Evolutionary conservation across 371 early-diverging fungal genomes (phyloP).

Genomic region (Lichtheimia ornata): DNA sequence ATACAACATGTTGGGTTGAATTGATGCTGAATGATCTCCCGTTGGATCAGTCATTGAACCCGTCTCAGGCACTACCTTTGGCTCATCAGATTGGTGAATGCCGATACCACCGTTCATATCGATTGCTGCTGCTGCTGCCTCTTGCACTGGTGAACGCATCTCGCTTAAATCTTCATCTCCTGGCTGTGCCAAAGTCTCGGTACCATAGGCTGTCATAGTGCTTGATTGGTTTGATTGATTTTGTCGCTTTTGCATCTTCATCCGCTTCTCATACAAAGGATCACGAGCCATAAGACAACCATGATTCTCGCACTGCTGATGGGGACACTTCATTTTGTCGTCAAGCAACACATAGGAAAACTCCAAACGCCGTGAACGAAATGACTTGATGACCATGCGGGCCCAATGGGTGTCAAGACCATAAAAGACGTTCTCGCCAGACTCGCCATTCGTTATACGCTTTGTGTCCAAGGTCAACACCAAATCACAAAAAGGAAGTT

Average conservation of each 20-base stretch:
- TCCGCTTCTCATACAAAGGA: background rate
- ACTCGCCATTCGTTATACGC: background rate
- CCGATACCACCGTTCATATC: no score
- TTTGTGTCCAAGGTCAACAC: background rate
- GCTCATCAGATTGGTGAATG: no score
- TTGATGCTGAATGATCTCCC: background rate
- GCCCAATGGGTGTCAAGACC: background rate
- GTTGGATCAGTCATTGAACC: no score
- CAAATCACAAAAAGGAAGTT: background rate
- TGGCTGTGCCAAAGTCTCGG: no score
- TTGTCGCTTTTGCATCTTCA: background rate
- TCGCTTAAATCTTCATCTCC: no score
- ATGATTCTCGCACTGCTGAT: background rate
- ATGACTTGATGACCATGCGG: background rate
- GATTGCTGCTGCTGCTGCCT: no score
- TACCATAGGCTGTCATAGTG: no score
- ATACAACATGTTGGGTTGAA: slow-evolving; percentile 1
- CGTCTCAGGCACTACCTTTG: no score
- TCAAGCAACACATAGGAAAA: background rate
- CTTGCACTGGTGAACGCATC: no score
- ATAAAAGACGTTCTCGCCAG: background rate
- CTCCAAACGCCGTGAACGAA: background rate
- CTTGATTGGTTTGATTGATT: background rate
- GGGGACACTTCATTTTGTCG: background rate
- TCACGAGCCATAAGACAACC: background rate